phyloP scores from a whole-genome alignment of 495 filamentous ascomycete species.

The Neurospora sp. region DNA sequence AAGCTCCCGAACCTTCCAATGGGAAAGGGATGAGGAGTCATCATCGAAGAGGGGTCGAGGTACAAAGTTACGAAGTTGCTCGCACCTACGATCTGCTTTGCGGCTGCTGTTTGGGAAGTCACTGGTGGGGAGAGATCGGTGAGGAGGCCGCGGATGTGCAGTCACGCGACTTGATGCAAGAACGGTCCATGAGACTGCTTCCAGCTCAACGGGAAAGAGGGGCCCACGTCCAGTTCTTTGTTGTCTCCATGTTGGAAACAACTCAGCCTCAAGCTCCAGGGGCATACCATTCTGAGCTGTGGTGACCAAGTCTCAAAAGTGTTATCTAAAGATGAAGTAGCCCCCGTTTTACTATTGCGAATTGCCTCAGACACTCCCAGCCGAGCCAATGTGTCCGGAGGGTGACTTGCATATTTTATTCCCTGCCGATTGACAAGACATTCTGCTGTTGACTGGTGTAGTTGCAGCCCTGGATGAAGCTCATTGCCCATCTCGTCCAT shows the following conservation, averaged over 20 bases:
- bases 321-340: not conserved
- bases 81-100: not conserved
- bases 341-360: not conserved
- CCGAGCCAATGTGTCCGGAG: slow-evolving; percentile 14
- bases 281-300: not conserved
- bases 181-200: slow-evolving; percentile 8
- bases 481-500: not conserved
- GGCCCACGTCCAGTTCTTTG: slow-evolving; percentile 3
- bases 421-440: slow-evolving; percentile 15
- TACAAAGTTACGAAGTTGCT: not conserved
- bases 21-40: not conserved
- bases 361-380: not conserved
- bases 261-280: not conserved
- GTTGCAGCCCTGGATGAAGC: not conserved
- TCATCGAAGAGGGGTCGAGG: not conserved
- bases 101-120: not conserved
- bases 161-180: slow-evolving; percentile 25
- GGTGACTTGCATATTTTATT: slow-evolving; percentile 2
- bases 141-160: slow-evolving; percentile 12
- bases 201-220: not conserved
- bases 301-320: not conserved
- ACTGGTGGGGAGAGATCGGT: not conserved
- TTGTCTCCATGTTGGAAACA: not conserved
- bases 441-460: not conserved
- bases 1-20: slow-evolving; percentile 1